These are phyloP conservation scores for Candida dajiaensis DNA, from an alignment of 805 yeast genomes.

Conservation along the genomic window DNA sequence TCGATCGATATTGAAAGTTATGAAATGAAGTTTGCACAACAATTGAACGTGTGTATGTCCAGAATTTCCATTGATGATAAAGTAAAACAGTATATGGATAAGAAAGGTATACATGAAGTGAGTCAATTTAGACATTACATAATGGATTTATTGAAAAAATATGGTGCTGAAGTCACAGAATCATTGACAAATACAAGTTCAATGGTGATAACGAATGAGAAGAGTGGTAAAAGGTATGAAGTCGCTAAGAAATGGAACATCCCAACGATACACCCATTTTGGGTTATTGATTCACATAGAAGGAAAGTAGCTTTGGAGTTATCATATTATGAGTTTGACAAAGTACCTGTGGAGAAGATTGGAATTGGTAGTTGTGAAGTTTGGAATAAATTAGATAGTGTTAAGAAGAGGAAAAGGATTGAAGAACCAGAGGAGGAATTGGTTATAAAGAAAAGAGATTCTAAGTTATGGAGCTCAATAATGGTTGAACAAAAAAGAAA, in stretches of 20 bases:
- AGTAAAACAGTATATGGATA: slow-evolving; percentile 7
- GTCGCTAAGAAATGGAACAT: slow-evolving; percentile 39
- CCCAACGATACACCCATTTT: slow-evolving; percentile 33
- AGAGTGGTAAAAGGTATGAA: slow-evolving; percentile 44
- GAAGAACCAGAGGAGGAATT: slow-evolving; percentile 12
- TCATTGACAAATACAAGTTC: slow-evolving; percentile 40
- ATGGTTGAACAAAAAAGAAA: slow-evolving; percentile 12
- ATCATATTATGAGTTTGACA: slow-evolving; percentile 24
- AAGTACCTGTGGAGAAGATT: slow-evolving; percentile 14
- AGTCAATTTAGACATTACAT: slow-evolving; percentile 24
- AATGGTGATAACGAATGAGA: slow-evolving; percentile 44
- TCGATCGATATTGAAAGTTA: slow-evolving; percentile 22
- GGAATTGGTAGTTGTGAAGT: slow-evolving; percentile 27
- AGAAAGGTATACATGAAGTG: slow-evolving; percentile 13
- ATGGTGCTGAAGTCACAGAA: slow-evolving; percentile 48
- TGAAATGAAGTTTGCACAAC: slow-evolving; percentile 38
- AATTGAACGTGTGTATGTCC: slow-evolving; percentile 33
- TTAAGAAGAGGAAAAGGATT: slow-evolving; percentile 13
- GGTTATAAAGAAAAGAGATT: slow-evolving; percentile 16
- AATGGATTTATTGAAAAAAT: slow-evolving; percentile 28
- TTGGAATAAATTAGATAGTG: slow-evolving; percentile 18
- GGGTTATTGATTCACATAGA: slow-evolving; percentile 35
- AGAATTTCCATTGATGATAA: slow-evolving; percentile 25
- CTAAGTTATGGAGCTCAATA: slow-evolving; percentile 39
- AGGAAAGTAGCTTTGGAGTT: slow-evolving; percentile 33